A percentile compares a stretch with the other conserved stretches of the same genome.
phyloP scores from a whole-genome alignment of 768 basidiomycete species.

The Rhodotorula diobovata region DNA sequence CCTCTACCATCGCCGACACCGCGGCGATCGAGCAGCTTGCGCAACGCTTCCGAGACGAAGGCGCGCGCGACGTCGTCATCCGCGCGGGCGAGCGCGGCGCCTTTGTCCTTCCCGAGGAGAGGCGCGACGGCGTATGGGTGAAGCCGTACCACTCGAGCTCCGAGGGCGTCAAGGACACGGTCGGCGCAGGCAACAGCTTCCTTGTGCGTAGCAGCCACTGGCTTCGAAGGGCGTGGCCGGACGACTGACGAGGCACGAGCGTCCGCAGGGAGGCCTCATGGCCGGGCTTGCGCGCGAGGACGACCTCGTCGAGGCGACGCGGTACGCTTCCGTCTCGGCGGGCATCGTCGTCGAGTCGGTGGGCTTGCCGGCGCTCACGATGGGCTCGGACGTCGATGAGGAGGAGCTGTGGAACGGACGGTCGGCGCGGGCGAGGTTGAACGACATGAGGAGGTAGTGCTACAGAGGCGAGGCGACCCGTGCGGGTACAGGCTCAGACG shows the following conservation, averaged over 20 bases:
- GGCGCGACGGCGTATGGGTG: slow-evolving; percentile 58
- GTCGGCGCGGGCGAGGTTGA: slow-evolving; percentile 48
- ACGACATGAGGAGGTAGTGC: no score
- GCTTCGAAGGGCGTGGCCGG: background rate
- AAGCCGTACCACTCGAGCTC: slow-evolving; percentile 63
- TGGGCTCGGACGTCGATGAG: background rate
- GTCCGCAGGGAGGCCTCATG: slow-evolving; percentile 1
- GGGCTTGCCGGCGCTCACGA: slow-evolving; percentile 58
- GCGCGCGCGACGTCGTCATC: slow-evolving; percentile 57
- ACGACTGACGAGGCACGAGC: no score
- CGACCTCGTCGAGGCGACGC: slow-evolving; percentile 53
- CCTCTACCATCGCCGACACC: slow-evolving; percentile 50
- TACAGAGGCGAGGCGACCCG: no score
- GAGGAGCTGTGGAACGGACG: slow-evolving; percentile 64
- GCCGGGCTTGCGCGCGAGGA: background rate
- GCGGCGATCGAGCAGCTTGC: slow-evolving; percentile 18
- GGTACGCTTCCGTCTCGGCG: slow-evolving; percentile 72
- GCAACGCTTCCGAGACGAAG: slow-evolving; percentile 7
- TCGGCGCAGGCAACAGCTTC: slow-evolving; percentile 89
- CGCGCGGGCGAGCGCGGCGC: slow-evolving; percentile 69
- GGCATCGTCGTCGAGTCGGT: slow-evolving; percentile 74
- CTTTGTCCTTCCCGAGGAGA: slow-evolving; percentile 54
- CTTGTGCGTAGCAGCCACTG: slow-evolving; percentile 55
- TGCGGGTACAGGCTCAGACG: no score
- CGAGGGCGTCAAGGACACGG: slow-evolving; percentile 67